A percentile compares a stretch with the other conserved stretches of the same genome.
phyloP scores from a whole-genome alignment of 768 basidiomycete species.

The Pleurotus giganteus region DNA sequence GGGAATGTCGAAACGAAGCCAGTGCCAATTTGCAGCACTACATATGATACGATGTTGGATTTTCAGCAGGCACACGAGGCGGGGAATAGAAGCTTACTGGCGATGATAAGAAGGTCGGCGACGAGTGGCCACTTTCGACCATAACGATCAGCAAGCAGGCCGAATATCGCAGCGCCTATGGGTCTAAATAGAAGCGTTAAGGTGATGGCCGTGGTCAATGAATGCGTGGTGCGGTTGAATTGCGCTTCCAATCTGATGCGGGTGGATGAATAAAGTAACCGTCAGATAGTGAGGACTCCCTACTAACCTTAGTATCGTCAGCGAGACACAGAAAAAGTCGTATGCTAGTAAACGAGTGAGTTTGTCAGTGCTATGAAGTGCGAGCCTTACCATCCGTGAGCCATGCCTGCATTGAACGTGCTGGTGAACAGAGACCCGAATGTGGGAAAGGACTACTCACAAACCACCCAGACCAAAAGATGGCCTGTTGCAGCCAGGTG shows the following conservation, averaged over 20 bases:
- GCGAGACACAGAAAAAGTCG: constrained; percentile 66
- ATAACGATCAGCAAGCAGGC: constrained; percentile 28
- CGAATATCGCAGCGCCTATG: constrained; percentile 33
- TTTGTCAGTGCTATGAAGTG: neutral
- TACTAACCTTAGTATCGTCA: constrained; percentile 24
- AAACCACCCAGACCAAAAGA: constrained; percentile 42
- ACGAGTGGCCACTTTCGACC: constrained; percentile 17
- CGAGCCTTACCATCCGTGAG: constrained; percentile 9
- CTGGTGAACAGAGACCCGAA: neutral
- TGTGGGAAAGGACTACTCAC: constrained; percentile 6
- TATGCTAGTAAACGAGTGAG: constrained; percentile 32
- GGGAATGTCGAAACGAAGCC: constrained; percentile 56
- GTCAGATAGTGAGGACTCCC: neutral
- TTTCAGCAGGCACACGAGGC: neutral
- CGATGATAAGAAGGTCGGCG: constrained; percentile 10
- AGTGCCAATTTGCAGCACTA: constrained; percentile 52
- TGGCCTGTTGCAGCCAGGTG: constrained; percentile 36
- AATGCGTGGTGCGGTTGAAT: constrained; percentile 9
- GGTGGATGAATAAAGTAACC: neutral
- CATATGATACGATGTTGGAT: constrained; percentile 27
- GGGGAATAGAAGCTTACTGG: neutral
- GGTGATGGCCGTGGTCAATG: constrained; percentile 57
- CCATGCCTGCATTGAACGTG: constrained; percentile 8
- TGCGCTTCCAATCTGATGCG: constrained; percentile 9
- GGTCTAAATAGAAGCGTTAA: constrained; percentile 72